phyloP scores from a whole-genome alignment of 495 filamentous ascomycete genomes.

The Cudoniella acicularis region DNA sequence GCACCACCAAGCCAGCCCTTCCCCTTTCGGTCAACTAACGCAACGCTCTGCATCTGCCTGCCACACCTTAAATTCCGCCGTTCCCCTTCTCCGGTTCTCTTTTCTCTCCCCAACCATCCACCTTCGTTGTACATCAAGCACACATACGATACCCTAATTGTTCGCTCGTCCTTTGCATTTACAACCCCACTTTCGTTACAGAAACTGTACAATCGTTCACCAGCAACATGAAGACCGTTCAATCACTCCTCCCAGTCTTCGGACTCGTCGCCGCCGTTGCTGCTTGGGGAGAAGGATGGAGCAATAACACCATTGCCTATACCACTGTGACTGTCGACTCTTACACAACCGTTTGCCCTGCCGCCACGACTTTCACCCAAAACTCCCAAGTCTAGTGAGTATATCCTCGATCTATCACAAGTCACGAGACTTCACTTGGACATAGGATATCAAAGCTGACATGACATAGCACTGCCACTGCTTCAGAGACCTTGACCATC shows the following conservation, averaged over 20 bases:
- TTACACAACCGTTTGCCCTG: conserved; percentile 52
- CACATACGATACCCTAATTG: background rate
- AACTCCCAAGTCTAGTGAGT: conserved; percentile 18
- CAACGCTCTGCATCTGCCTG: background rate
- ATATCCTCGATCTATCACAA: background rate
- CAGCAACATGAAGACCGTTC: conserved; percentile 35
- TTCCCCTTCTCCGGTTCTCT: background rate
- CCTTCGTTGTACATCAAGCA: background rate
- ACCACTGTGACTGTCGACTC: conserved; percentile 51
- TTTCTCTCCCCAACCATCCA: background rate
- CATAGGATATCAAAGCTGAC: background rate
- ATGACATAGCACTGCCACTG: background rate
- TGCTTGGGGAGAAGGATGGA: conserved; percentile 20
- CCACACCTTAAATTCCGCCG: background rate
- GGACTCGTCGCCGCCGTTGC: conserved; percentile 31
- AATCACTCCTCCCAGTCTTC: conserved; percentile 32
- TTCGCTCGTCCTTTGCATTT: background rate
- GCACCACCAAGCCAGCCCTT: background rate
- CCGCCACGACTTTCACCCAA: conserved; percentile 23
- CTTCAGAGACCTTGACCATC: conserved; percentile 30
- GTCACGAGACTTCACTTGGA: background rate
- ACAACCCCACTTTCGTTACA: conserved; percentile 10
- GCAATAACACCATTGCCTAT: conserved; percentile 29
- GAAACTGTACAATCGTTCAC: conserved; percentile 16
- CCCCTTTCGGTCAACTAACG: background rate